phyloP scores from a whole-genome alignment of 139 green algal genomes.

The Chlorella sp. region DNA sequence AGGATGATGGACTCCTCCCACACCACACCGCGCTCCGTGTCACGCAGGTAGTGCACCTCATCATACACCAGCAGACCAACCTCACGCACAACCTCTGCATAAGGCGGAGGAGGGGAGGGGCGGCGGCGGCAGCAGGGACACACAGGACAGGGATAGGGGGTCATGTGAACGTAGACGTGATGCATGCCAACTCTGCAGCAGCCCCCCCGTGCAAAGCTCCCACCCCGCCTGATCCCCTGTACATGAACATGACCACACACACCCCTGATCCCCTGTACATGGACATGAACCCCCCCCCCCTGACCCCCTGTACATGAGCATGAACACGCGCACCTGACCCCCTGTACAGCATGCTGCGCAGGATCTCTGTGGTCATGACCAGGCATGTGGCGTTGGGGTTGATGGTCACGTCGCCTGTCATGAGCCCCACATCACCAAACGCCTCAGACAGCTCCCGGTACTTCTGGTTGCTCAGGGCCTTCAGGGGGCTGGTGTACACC shows the following conservation, averaged over 20 bases:
- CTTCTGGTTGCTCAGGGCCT: constrained; percentile 95
- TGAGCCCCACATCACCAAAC: constrained; percentile 74
- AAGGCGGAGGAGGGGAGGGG: no score
- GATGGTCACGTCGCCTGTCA: constrained; percentile 90
- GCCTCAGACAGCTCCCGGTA: constrained; percentile 75
- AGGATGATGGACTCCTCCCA: constrained; percentile 99
- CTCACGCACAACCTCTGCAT: constrained; percentile 83
- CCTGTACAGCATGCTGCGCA: constrained; percentile 87
- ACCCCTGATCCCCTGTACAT: no score
- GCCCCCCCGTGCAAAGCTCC: no score
- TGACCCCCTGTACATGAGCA: no score
- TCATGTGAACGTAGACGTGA: no score
- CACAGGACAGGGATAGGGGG: no score
- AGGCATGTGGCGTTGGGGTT: constrained; percentile 84
- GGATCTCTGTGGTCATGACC: constrained; percentile 99
- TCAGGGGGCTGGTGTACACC: constrained; percentile 95
- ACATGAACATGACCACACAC: no score
- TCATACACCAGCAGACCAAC: constrained; percentile 96
- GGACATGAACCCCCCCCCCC: no score
- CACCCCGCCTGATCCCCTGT: no score
- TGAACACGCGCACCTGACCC: no score
- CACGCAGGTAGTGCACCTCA: constrained; percentile 97
- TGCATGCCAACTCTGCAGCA: no score
- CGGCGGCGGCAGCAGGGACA: no score
- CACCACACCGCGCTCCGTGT: constrained; percentile 95